A percentile compares a stretch with the other conserved stretches of the same genome.
Evolutionary conservation across 257 asterid genomes (phyloP).

Genomic region (Knoxia roxburghii): DNA sequence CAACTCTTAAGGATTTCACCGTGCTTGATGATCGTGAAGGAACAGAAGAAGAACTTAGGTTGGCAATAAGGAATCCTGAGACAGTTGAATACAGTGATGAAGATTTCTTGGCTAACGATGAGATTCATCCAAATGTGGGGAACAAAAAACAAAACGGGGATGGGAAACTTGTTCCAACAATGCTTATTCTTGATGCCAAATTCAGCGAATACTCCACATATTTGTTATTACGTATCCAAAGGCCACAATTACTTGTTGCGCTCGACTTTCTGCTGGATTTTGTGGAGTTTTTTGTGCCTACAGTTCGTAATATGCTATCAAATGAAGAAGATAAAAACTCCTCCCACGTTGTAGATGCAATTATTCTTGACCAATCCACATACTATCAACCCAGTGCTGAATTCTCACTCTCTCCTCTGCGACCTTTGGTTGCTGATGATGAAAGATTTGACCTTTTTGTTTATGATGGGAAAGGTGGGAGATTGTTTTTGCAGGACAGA

Average conservation of each 20-base stretch:
- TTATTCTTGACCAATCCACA: slow-evolving; percentile 65
- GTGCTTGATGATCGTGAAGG: slow-evolving; percentile 95
- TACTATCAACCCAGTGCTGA: slow-evolving; percentile 64
- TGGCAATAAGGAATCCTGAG: slow-evolving; percentile 83
- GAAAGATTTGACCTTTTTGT: slow-evolving; percentile 69
- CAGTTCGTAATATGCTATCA: slow-evolving; percentile 62
- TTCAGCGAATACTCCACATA: slow-evolving; percentile 51
- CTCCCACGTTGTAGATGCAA: slow-evolving; percentile 51
- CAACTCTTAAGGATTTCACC: slow-evolving; percentile 71
- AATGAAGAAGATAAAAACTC: slow-evolving; percentile 53
- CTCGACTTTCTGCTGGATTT: slow-evolving; percentile 86
- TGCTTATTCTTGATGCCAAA: slow-evolving; percentile 85
- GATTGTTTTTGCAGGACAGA: slow-evolving; percentile 71
- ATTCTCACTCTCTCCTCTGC: slow-evolving; percentile 65
- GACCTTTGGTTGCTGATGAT: slow-evolving; percentile 82
- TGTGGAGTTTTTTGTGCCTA: slow-evolving; percentile 93
- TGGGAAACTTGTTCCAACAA: slow-evolving; percentile 56
- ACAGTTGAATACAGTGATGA: slow-evolving; percentile 38
- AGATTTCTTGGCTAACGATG: slow-evolving; percentile 29
- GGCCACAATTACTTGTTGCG: slow-evolving; percentile 96
- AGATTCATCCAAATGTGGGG: slow-evolving; percentile 24
- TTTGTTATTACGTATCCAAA: slow-evolving; percentile 77
- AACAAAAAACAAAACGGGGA: slow-evolving; percentile 29
- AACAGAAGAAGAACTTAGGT: slow-evolving; percentile 80
- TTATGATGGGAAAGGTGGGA: slow-evolving; percentile 94